phyloP scores from a whole-genome alignment of 768 basidiomycete genomes.

The Cystobasidium tubakii region DNA sequence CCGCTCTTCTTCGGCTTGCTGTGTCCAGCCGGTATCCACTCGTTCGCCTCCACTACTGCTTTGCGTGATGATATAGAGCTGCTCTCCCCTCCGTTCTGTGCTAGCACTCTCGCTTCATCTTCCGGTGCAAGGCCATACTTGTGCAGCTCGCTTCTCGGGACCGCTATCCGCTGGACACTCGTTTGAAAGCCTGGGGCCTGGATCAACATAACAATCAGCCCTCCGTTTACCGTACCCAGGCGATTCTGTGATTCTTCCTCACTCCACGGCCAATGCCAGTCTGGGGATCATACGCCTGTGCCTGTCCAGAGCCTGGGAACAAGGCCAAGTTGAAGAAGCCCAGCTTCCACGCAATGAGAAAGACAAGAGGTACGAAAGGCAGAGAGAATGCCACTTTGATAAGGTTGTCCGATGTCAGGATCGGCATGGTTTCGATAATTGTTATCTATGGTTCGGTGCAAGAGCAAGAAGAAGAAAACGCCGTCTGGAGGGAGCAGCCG shows the following conservation, averaged over 20 bases:
- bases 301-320: not conserved
- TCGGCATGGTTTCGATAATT: not conserved
- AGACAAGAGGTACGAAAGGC: not conserved
- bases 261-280: slow-evolving; percentile 30
- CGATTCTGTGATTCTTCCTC: not conserved
- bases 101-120: slow-evolving; percentile 2
- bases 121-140: slow-evolving; percentile 9
- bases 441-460: not conserved
- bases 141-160: slow-evolving; percentile 17
- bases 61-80: slow-evolving; percentile 10
- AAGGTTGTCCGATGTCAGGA: not conserved
- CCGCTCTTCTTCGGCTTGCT: not conserved
- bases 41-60: not conserved
- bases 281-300: slow-evolving; percentile 27
- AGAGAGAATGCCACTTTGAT: not conserved
- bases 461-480: no score
- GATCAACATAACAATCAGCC: no score
- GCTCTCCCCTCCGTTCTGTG: not conserved
- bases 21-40: slow-evolving; percentile 24
- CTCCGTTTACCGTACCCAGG: no score
- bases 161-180: slow-evolving; percentile 20
- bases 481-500: no score
- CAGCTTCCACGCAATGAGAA: not conserved
- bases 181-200: slow-evolving; percentile 36
- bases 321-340: not conserved